Base-by-base conservation (phyloP, 257 asterid genomes). In the Nicotiana obtusifolia region DNA sequence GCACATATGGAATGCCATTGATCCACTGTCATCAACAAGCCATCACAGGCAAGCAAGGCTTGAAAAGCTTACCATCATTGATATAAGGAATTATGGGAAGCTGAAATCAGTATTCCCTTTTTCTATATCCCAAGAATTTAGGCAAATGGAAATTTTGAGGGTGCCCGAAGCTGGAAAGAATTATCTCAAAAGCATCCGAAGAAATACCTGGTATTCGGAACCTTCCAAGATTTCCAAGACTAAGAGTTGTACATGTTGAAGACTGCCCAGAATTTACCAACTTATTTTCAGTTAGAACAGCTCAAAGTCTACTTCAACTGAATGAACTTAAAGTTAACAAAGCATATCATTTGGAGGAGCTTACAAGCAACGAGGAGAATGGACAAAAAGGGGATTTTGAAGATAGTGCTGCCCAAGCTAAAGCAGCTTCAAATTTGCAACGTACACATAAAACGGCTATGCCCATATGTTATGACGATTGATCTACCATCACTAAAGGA, bases 401-500 rank as follows among this genome's bases (percentile, higher is more conserved):
- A 49, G 20, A 24, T 83, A 37, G 33, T 65, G 52, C 76, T 77
- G 57, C 85, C 85, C 3, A 65, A 56, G 10, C 68, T 83, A 64
- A 49, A 41, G 31, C 19, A 35, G 71, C 69, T 83, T 35, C 53
- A 65, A 24, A 64, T 77, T 20, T 52, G 22, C 41, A 64, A 64
- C 15, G 37, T 83, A 69, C 77, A 8, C 31, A 54, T 77, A 10
- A 13, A 73, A 26, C 57, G 80, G 52, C 76, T 83, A 7, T 83
- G 82, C 56, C 30, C 83, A 4, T 33, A 35, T 24, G 17, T 22
- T 20, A 57, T 78, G 52, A 4, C 49, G 66, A n/a, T 78, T 65
- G 80, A 78, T 77, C 41, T 78, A 22, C 86, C 83, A 41, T 66
- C 78, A n/a, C 78, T 83, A 73, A 78, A 78, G 37, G 64, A 65